Percentiles rank a stretch among this genome's conserved stretches.
These are phyloP conservation scores for Cordyceps javanica DNA, from an alignment of 2,329 filamentous ascomycete genomes.

Conservation along the genomic window DNA sequence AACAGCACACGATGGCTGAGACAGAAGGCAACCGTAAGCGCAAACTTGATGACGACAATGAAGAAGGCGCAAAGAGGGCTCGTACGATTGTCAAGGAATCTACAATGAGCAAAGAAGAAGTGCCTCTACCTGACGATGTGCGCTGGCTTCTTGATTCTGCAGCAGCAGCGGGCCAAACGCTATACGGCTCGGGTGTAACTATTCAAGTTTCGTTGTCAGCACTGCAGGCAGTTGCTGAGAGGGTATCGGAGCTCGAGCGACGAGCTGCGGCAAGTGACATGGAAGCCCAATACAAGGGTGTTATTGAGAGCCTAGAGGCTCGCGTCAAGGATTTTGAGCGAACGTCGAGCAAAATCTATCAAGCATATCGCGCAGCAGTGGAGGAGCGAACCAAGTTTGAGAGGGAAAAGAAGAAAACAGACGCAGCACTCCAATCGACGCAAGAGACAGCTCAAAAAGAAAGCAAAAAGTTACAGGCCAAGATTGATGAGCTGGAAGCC, in stretches of 20 bases:
- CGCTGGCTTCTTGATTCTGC: slow-evolving; percentile 23
- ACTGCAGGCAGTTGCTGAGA: slow-evolving; percentile 34
- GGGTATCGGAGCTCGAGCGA: slow-evolving; percentile 27
- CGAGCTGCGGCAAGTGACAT: slow-evolving; percentile 21
- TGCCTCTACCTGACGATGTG: slow-evolving; percentile 28
- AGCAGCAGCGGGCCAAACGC: slow-evolving; percentile 11
- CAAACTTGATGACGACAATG: slow-evolving; percentile 33
- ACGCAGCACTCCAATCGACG: slow-evolving; percentile 24
- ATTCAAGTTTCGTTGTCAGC: slow-evolving; percentile 25
- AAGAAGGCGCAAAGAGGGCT: slow-evolving; percentile 25
- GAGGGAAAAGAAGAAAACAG: slow-evolving; percentile 37
- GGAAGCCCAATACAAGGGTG: slow-evolving; percentile 32
- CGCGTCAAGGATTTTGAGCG: slow-evolving; percentile 40
- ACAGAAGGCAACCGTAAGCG: slow-evolving; percentile 37
- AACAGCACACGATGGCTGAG: slow-evolving; percentile 20
- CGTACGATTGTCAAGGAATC: slow-evolving; percentile 21
- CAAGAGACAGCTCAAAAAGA: slow-evolving; percentile 25
- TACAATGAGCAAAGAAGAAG: slow-evolving; percentile 20
- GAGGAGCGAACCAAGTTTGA: slow-evolving; percentile 45
- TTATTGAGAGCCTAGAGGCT: slow-evolving; percentile 38
- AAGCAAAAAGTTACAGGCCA: slow-evolving; percentile 31
- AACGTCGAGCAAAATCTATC: slow-evolving; percentile 39
- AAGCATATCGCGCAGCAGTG: slow-evolving; percentile 42
- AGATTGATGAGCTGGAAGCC: slow-evolving; percentile 32
- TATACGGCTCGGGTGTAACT: slow-evolving; percentile 17